Evolutionary conservation across 23 red algal species (phyloP), one percentile per base, ranked within the genome.

Genomic region (Cyanidioschyzon merolae): DNA sequence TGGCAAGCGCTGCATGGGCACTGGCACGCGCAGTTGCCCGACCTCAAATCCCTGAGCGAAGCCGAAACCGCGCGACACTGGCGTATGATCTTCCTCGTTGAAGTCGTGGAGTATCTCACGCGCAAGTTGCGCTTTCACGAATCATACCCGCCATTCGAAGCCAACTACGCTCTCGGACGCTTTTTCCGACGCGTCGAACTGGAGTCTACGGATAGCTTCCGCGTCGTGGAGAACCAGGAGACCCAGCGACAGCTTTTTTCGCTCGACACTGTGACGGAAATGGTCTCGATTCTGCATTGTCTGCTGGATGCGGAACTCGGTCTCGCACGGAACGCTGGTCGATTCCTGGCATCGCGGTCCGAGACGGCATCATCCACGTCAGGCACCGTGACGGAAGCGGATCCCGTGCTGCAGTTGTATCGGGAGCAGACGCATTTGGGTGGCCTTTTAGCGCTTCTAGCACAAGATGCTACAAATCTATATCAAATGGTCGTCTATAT

Each of bases 111-210:
- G 3, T 71, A 71, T 71, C 63, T 71, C 16, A 35, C 63, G 7
- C n/a, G 63, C 12, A 71, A 71, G 32, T 27, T 71, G 63, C 63
- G 32, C 63, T 71, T 71, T 71, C 63, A 71, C 63, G 63, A 35
- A 25, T 32, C 63, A 7, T 71, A 71, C 29, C 21, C 63, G 63
- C 12, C 29, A 27, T 71, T 71, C 29, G 63, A 71, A 35, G 32
- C n/a, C 16, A 71, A 71, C 63, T 71, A 71, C 63, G 12, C 63
- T 27, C 63, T 71, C 12, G 63, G 32, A 32, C 63, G 63, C 16
- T 71, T 71, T 71, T 27, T 71, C 7, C 63, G 63, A 3, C 63
- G 63, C 29, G 21, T 12, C 30, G n/a, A 71, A 7, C 32, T 71
- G 63, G 63, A 71, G 63, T 3, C 21, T 12, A 35, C 29, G 16